Base-by-base conservation (phyloP, 768 basidiomycete genomes). In the Suillus weaverae region DNA sequence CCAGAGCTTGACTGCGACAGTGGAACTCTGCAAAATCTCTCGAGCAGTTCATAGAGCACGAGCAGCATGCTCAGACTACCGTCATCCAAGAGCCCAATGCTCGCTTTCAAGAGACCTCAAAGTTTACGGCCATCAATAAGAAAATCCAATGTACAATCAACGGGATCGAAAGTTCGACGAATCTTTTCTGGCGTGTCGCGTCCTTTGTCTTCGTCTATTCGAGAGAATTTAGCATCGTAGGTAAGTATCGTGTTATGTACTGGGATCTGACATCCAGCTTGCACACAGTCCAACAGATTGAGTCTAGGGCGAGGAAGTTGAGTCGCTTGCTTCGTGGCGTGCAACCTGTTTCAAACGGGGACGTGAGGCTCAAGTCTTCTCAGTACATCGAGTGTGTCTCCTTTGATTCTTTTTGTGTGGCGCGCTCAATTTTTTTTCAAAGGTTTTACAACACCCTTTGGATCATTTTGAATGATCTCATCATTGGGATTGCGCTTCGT, bases 401-500 rank as follows among this genome's bases (percentile, higher is more conserved):
- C 22, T 33, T 16, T 18, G 20, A 44, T 6, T n/a, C 26, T 43
- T 50, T 41, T 26, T 18, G n/a, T n/a, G 3, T 16, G 33, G 8
- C 62, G 35, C 67, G 54, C 10, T 63, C 38, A 48, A 48, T 26
- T 26, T 26, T 26, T 54, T 35, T 48, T 39, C 14, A 30, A 60
- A 95, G 93, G 60, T 95, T 97, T 74, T 96, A 93, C 80, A 97
- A 96, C 71, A 88, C 86, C 36, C 81, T 97, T 2, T 99, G 97
- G 97, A 80, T 97, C 2, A 84, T 95, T 35, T 73, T 94, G 69
- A 98, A 98, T 75, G 97, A 99, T 72, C 74, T 95, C 33, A 94
- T 94, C 33, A 81, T 97, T 35, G 97, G 97, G 1, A 76, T 85
- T 48, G 89, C 90, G 0, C 78, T 92, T 36, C 88, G 91, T 1